A percentile compares a stretch with the other conserved stretches of the same genome.
These are phyloP conservation scores for Claviceps africana DNA, from an alignment of 2,329 filamentous ascomycete species.

Conservation along the genomic window DNA sequence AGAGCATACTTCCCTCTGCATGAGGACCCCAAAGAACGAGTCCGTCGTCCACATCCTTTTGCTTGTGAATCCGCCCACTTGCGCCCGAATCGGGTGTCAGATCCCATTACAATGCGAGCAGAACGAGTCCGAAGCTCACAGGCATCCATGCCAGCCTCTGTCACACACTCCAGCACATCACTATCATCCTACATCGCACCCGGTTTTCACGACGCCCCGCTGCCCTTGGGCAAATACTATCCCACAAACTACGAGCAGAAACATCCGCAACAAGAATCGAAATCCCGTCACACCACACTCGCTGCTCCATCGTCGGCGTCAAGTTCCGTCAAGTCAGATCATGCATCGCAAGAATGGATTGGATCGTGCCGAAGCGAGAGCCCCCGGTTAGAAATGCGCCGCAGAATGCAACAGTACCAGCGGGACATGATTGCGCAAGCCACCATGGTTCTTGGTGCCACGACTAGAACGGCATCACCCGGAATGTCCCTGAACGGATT, in stretches of 20 bases:
- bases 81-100: constrained; percentile 20
- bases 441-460: constrained; percentile 25
- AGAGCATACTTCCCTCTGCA: constrained; percentile 49
- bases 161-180: constrained; percentile 24
- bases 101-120: constrained; percentile 15
- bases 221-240: constrained; percentile 50
- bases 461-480: constrained; percentile 12
- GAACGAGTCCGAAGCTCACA: constrained; percentile 10
- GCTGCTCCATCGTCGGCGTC: constrained; percentile 15
- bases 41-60: constrained; percentile 39
- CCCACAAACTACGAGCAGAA: constrained; percentile 43
- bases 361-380: constrained; percentile 7
- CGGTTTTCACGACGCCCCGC: constrained; percentile 30
- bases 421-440: constrained; percentile 48
- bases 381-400: constrained; percentile 30
- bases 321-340: constrained; percentile 22
- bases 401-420: constrained; percentile 43
- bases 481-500: constrained; percentile 21
- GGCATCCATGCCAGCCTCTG: constrained; percentile 11
- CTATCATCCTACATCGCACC: constrained; percentile 38
- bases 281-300: constrained; percentile 8
- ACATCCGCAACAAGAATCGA: constrained; percentile 7
- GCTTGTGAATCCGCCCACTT: constrained; percentile 27
- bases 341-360: constrained; percentile 12
- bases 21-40: constrained; percentile 35